phyloP scores from a whole-genome alignment of 2,329 filamentous ascomycete genomes.

The Calonectria pteridis region DNA sequence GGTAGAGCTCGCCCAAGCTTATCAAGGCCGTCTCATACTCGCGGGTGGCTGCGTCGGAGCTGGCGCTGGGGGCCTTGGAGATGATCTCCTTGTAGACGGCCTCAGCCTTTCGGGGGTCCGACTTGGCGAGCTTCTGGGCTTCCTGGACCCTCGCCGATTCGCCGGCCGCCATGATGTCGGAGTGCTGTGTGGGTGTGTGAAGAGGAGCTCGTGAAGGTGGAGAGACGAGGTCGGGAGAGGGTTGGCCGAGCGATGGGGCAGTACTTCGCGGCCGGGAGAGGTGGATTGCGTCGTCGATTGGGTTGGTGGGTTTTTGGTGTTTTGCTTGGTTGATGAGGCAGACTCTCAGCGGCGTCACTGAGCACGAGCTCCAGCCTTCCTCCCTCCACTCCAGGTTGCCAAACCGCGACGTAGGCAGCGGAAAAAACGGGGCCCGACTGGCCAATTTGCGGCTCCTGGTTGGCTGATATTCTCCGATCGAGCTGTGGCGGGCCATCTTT shows the following conservation, averaged over 20 bases:
- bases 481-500: constrained; percentile 44
- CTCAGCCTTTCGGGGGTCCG: constrained; percentile 87
- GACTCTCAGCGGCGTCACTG: constrained; percentile 6
- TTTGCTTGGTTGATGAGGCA: constrained; percentile 32
- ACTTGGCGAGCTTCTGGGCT: constrained; percentile 86
- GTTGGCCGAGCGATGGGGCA: constrained; percentile 2
- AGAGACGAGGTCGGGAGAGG: constrained; percentile 13
- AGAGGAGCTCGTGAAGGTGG: neutral
- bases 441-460: constrained; percentile 15
- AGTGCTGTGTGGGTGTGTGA: constrained; percentile 27
- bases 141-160: constrained; percentile 81
- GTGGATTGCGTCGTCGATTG: constrained; percentile 30
- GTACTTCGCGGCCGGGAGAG: neutral
- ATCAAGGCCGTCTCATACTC: constrained; percentile 94
- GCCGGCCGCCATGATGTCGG: constrained; percentile 65
- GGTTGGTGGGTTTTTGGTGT: constrained; percentile 33
- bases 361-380: constrained; percentile 37
- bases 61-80: constrained; percentile 84
- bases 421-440: constrained; percentile 34
- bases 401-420: constrained; percentile 50
- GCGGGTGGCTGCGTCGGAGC: constrained; percentile 84
- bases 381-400: constrained; percentile 51
- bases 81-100: constrained; percentile 91
- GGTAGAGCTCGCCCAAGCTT: constrained; percentile 91
- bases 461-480: constrained; percentile 28